Conservation (phyloP, 257 asterid genomes). For the Pogostemon cablin region DNA sequence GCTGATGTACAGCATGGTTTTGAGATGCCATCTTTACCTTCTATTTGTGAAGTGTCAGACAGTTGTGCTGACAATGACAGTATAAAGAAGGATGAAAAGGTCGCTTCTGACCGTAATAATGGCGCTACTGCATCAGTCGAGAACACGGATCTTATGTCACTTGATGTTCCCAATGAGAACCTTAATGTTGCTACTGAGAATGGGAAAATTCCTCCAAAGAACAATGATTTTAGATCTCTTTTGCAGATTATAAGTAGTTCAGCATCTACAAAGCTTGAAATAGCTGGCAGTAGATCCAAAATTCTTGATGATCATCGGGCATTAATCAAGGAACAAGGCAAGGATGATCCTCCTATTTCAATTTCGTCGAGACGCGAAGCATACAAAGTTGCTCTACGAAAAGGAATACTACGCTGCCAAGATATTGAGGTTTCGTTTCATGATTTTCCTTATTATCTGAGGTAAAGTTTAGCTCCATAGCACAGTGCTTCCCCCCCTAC, state of each 20-base stretch:
- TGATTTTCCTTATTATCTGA: slow-evolving; percentile 81
- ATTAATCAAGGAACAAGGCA: slow-evolving; percentile 43
- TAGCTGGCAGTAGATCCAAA: slow-evolving; percentile 55
- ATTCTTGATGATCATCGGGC: slow-evolving; percentile 59
- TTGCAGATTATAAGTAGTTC: slow-evolving; percentile 56
- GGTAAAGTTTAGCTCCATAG: slow-evolving; percentile 47
- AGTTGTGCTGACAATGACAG: slow-evolving; percentile 49
- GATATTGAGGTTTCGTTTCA: slow-evolving; percentile 72
- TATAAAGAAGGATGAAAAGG: slow-evolving; percentile 71
- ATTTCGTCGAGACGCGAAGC: slow-evolving; percentile 66
- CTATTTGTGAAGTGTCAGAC: slow-evolving; percentile 61
- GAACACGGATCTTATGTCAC: slow-evolving; percentile 49
- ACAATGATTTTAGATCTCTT: slow-evolving; percentile 58
- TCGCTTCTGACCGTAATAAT: slow-evolving; percentile 53
- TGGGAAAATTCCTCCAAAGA: slow-evolving; percentile 52
- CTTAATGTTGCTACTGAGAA: slow-evolving; percentile 51
- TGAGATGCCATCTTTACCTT: slow-evolving; percentile 59
- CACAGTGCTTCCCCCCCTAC: not conserved
- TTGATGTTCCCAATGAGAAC: slow-evolving; percentile 47
- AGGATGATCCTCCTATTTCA: slow-evolving; percentile 63
- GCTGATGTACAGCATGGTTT: slow-evolving; percentile 54
- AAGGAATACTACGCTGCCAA: slow-evolving; percentile 61
- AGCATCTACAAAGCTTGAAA: slow-evolving; percentile 54
- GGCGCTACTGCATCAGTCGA: slow-evolving; percentile 45
- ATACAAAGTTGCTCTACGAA: slow-evolving; percentile 67